Base-by-base conservation (phyloP, 169 alveolate genomes). In the Plasmodium cynomolgi region DNA sequence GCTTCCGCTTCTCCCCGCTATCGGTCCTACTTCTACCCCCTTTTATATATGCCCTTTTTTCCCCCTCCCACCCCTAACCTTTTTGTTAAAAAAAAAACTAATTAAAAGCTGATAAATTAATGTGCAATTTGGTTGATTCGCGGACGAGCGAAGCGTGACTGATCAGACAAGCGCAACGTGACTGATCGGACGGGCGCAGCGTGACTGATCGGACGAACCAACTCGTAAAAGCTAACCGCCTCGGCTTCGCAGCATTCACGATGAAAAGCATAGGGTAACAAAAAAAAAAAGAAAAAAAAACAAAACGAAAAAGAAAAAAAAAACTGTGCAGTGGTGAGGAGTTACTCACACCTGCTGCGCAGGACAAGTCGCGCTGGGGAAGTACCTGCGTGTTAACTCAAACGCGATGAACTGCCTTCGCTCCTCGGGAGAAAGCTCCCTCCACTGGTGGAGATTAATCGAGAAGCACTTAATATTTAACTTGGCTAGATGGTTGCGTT, bases 381-480 rank as follows among this genome's bases (percentile, higher is more conserved):
- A 31, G 39, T 7, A 68, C 26, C n/a, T 26, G 11, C 6, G 79
- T 5, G 50, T 17, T n/a, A 90, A 6, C 9, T 62, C 58, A 17
- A 58, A 8, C 13, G n/a, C 20, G 7, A 90, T 15, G 26, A 90
- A 81, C 34, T 68, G 80, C 83, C 82, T 81, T 44, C 72, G 62
- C 58, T 90, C 91, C n/a, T 80, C 84, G 9, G 26, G 72, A 8
- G 94, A 39, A 37, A 90, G 54, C 58, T 81, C 72, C 74, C 41
- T 90, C 94, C 94, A 90, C 37, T 31, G 17, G 20, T 37, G 47
- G 5, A 90, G 50, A 0, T 90, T 41, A 80, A 90, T 71, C 33
- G 74, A 68, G 17, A 90, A 29, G 47, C 83, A 90, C 47, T 90
- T 90, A 2, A 80, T 81, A 20, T 90, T 80, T 68, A 90, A 90